These are phyloP conservation scores for Perilla frutescens DNA, from an alignment of 257 asterid genomes.

Conservation along the genomic window DNA sequence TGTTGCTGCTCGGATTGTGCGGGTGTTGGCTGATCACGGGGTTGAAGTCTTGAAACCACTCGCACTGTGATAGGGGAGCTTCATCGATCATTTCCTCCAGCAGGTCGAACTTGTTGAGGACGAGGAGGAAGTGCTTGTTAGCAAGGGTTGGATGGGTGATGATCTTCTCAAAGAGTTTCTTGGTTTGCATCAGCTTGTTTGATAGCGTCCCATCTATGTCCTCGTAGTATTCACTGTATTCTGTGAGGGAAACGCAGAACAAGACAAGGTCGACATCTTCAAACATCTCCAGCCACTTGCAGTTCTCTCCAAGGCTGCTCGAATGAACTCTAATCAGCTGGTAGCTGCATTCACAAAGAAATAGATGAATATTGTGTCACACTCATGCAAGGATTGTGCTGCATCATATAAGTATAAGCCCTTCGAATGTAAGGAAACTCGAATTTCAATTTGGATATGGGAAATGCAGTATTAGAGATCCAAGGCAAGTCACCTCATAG, in stretches of 20 bases:
- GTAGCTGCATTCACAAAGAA: conserved; percentile 53
- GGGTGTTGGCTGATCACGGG: conserved; percentile 68
- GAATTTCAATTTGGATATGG: too few species aligned
- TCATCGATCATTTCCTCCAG: conserved; percentile 68
- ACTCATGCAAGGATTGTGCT: too few species aligned
- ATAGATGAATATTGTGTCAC: too few species aligned
- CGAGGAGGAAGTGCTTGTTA: conserved; percentile 62
- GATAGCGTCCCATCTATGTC: conserved; percentile 57
- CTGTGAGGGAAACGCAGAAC: conserved; percentile 76
- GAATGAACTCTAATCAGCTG: conserved; percentile 74
- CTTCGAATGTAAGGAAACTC: too few species aligned
- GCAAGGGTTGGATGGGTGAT: conserved; percentile 61
- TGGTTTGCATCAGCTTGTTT: conserved; percentile 76
- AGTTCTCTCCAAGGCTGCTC: conserved; percentile 76
- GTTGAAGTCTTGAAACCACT: conserved; percentile 77
- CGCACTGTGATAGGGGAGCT: conserved; percentile 69
- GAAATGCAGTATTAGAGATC: too few species aligned
- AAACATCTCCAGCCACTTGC: conserved; percentile 94
- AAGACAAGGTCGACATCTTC: conserved; percentile 76
- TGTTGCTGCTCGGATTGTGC: conserved; percentile 43
- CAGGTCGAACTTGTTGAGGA: conserved; percentile 83
- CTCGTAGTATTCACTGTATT: conserved; percentile 62
- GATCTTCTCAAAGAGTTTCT: conserved; percentile 63
- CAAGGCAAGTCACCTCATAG: conserved; percentile 50
- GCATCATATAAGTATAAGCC: too few species aligned